These are phyloP conservation scores for Angomonas ambiguus DNA, from an alignment of 208 protist species.

Conservation along the genomic window DNA sequence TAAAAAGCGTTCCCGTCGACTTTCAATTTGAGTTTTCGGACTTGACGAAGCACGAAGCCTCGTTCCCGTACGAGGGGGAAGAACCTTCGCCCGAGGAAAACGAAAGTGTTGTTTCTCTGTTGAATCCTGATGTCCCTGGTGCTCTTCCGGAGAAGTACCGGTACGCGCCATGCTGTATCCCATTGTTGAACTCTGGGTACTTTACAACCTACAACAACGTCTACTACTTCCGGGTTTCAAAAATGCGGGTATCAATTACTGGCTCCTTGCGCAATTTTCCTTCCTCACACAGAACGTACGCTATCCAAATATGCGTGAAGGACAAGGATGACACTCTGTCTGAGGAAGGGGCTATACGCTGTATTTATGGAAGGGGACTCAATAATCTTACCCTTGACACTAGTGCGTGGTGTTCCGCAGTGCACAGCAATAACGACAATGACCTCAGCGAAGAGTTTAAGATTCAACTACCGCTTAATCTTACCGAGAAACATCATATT, in stretches of 20 bases:
- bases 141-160: slow-evolving; percentile 45
- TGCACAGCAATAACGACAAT: slow-evolving; percentile 51
- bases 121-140: slow-evolving; percentile 62
- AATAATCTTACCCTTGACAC: slow-evolving; percentile 67
- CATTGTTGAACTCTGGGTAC: slow-evolving; percentile 79
- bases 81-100: slow-evolving; percentile 69
- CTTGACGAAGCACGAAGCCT: slow-evolving; percentile 59
- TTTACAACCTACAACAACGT: slow-evolving; percentile 88
- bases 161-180: slow-evolving; percentile 77
- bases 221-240: slow-evolving; percentile 72
- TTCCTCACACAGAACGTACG: slow-evolving; percentile 70
- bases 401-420: slow-evolving; percentile 51
- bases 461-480: slow-evolving; percentile 79
- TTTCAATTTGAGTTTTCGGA: slow-evolving; percentile 54
- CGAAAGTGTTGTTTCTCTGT: slow-evolving; percentile 69
- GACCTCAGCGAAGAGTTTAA: slow-evolving; percentile 84
- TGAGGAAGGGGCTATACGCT: slow-evolving; percentile 58
- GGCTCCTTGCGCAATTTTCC: slow-evolving; percentile 56
- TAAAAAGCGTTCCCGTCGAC: slow-evolving; percentile 55
- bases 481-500: slow-evolving; percentile 77
- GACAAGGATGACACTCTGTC: slow-evolving; percentile 61
- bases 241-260: slow-evolving; percentile 49
- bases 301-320: slow-evolving; percentile 79
- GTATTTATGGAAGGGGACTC: slow-evolving; percentile 78
- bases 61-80: slow-evolving; percentile 41